Percentiles rank a stretch among this genome's conserved stretches.
Conservation (phyloP, 768 basidiomycete species). For the Phlebiopsis flavidoalba region DNA sequence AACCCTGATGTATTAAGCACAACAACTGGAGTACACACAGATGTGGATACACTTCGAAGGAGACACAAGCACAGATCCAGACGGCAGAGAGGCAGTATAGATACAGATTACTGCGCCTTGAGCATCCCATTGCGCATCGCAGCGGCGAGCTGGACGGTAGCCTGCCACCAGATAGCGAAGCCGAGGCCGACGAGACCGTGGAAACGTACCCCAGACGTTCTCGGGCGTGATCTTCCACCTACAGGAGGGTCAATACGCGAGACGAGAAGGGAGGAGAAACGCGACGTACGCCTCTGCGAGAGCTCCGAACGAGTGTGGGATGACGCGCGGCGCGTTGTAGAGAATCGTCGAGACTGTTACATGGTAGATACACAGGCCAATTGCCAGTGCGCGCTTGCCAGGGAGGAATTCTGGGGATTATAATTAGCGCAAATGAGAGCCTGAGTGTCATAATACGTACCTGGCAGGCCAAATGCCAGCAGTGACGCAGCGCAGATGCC, state of each 20-base stretch:
- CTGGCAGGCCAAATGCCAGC: constrained; percentile 68
- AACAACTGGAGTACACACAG: neutral
- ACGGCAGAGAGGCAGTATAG: neutral
- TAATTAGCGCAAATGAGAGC: neutral
- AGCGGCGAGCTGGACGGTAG: constrained; percentile 42
- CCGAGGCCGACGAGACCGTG: constrained; percentile 70
- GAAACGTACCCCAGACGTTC: constrained; percentile 59
- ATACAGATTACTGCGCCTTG: constrained; percentile 15
- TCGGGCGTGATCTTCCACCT: constrained; percentile 70
- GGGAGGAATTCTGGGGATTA: constrained; percentile 66
- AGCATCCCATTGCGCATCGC: constrained; percentile 10
- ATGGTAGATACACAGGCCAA: constrained; percentile 75
- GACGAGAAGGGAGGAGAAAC: neutral
- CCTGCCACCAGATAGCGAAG: constrained; percentile 83
- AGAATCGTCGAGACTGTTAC: constrained; percentile 67
- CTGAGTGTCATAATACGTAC: constrained; percentile 29
- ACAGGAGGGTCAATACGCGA: neutral
- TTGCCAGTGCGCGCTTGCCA: constrained; percentile 78
- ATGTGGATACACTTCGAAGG: neutral
- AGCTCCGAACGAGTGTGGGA: constrained; percentile 65
- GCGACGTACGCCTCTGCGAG: constrained; percentile 53
- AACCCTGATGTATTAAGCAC: neutral
- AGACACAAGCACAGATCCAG: neutral
- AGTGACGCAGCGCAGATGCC: constrained; percentile 57
- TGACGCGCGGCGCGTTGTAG: constrained; percentile 73